These are phyloP conservation scores for Hortaea sp. DNA, from an alignment of 2,329 filamentous ascomycete species.

Conservation along the genomic window DNA sequence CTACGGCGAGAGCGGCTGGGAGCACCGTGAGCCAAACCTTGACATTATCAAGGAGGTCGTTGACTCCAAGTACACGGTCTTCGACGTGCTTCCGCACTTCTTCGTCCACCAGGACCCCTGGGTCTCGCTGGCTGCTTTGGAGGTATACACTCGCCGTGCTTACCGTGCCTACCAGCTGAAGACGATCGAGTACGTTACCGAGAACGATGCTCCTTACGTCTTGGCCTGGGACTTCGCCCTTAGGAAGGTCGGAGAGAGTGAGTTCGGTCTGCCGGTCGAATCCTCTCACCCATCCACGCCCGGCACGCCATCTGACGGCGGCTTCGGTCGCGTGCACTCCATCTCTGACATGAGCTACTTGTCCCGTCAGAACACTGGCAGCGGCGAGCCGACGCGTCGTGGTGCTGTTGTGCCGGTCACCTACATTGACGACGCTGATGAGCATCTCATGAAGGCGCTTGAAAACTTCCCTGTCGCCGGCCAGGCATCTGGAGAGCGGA, in stretches of 20 bases:
- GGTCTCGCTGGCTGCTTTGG: slow-evolving; percentile 85
- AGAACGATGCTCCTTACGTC: slow-evolving; percentile 64
- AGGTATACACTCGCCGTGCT: slow-evolving; percentile 91
- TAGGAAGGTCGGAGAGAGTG: slow-evolving; percentile 82
- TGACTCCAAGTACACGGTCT: slow-evolving; percentile 96
- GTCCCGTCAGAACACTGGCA: slow-evolving; percentile 52
- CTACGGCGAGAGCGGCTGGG: slow-evolving; percentile 94
- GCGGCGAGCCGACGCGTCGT: slow-evolving; percentile 65
- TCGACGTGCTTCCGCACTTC: slow-evolving; percentile 90
- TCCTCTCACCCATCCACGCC: slow-evolving; percentile 66
- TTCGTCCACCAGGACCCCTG: slow-evolving; percentile 90
- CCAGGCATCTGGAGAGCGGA: slow-evolving; percentile 38
- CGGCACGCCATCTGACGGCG: slow-evolving; percentile 50
- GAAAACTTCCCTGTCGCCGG: slow-evolving; percentile 60
- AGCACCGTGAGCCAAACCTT: slow-evolving; percentile 83
- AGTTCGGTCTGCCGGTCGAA: slow-evolving; percentile 72
- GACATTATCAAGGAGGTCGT: slow-evolving; percentile 95
- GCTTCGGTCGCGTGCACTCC: slow-evolving; percentile 77
- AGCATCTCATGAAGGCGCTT: slow-evolving; percentile 71
- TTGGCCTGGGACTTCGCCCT: slow-evolving; percentile 94
- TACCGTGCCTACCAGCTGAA: slow-evolving; percentile 94
- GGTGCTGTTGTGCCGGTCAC: slow-evolving; percentile 90
- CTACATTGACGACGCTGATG: slow-evolving; percentile 90
- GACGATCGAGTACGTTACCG: slow-evolving; percentile 75
- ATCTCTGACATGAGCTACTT: slow-evolving; percentile 96